Evolutionary conservation across 441 rosid species (phyloP), one percentile per base, ranked within the genome.

Genomic region (Sinapis alba): DNA sequence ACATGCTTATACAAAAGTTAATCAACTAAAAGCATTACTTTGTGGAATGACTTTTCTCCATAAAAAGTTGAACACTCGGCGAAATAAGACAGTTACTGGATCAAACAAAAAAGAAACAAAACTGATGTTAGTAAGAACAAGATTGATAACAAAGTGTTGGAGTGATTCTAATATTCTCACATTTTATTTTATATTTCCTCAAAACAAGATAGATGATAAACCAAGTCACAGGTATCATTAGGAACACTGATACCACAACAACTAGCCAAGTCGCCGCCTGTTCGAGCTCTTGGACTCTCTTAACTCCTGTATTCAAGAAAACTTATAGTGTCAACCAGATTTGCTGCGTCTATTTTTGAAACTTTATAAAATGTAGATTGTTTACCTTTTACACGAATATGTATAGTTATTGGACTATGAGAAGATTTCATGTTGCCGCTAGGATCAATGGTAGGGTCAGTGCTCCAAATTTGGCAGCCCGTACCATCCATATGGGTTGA

Each of bases 21-120:
- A 54, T 71, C 57, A 71, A 36, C 23, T 47, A 23, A 45, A 28
- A 58, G 50, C 24, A 38, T 66, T 73, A 78, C 78, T 53, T 51
- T 73, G 78, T 78, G 77, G 78, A 53, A 78, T 73, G 70, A 68
- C 57, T 51, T 19, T 19, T 51, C 57, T 51, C 41, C 65, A 21
- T 64, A 64, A 26, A 16, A 64, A 73, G 20, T 64, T n/a, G 71
- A 73, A 54, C 23, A 72, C 7, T 9, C 38, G 19, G 6, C 70
- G 69, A 30, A 57, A 24, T 57, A 57, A 24, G 5, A 57, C 11
- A 57, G 34, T 57, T 24, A 57, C 62, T 57, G 62, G 34, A 57
- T 24, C 62, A 12, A 26, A 24, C 30, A 23, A 3, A 57, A 57
- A 24, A 57, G 9, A 24, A 13, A 57, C 8, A 7, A 24, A 57